Conservation (phyloP, 2,329 filamentous ascomycete genomes). For the Orbilia ellipsospora region DNA sequence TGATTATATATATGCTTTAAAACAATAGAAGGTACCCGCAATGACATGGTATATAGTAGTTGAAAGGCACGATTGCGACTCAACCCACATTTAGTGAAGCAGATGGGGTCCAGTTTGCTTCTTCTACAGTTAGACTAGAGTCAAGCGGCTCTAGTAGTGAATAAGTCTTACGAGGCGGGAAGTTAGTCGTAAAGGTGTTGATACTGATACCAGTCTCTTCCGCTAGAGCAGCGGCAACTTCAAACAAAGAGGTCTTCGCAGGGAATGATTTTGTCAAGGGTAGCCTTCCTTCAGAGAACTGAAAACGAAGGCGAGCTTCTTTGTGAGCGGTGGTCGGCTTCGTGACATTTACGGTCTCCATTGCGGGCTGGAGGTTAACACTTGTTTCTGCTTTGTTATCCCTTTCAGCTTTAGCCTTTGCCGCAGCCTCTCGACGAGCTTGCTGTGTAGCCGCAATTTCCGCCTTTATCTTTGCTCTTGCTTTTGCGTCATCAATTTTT, state of each 20-base stretch:
- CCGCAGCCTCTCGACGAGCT: conserved; percentile 84
- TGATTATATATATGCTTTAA: too few species aligned
- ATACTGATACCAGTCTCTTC: conserved; percentile 77
- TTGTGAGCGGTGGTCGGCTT: conserved; percentile 69
- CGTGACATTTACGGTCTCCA: too few species aligned
- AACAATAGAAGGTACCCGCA: too few species aligned
- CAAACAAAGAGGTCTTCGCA: conserved; percentile 90
- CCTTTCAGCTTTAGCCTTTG: conserved; percentile 84
- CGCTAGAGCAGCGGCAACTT: conserved; percentile 81
- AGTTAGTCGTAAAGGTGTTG: conserved; percentile 83
- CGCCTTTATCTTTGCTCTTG: conserved; percentile 87
- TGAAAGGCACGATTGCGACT: neutral
- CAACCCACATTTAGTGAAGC: conserved; percentile 79
- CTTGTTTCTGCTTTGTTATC: conserved; percentile 70
- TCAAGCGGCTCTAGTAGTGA: conserved; percentile 71
- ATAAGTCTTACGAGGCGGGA: conserved; percentile 81
- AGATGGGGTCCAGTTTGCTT: conserved; percentile 88
- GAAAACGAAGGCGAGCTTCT: conserved; percentile 75
- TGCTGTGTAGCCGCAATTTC: conserved; percentile 96
- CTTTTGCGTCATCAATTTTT: conserved; percentile 84
- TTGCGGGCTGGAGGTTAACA: conserved; percentile 64
- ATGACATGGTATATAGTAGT: too few species aligned
- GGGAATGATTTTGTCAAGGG: conserved; percentile 88
- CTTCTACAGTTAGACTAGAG: conserved; percentile 90
- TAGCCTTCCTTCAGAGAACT: conserved; percentile 76